These are phyloP conservation scores for Cystobasidium tubakii DNA, from an alignment of 768 basidiomycete species.

Conservation along the genomic window DNA sequence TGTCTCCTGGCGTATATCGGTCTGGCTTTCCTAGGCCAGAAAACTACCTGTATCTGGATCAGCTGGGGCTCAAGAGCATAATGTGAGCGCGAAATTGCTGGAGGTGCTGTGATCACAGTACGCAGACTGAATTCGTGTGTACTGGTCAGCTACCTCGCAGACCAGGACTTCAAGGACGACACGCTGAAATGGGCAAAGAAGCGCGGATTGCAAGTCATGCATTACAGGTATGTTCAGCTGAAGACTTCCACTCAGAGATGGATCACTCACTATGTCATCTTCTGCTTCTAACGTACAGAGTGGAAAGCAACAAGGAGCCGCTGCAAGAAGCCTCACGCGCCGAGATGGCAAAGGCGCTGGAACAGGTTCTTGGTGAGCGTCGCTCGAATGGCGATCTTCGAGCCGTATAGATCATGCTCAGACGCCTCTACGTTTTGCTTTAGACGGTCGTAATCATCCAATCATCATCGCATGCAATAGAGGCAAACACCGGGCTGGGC, in stretches of 20 bases:
- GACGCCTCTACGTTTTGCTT: background rate
- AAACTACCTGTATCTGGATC: conserved; percentile 50
- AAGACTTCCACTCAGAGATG: background rate
- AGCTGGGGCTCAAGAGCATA: conserved; percentile 49
- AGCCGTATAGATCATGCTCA: too few relatives aligned
- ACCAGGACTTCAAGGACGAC: conserved; percentile 34
- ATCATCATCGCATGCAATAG: conserved; percentile 19
- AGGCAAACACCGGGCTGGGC: conserved; percentile 17
- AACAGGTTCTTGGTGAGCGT: conserved; percentile 11
- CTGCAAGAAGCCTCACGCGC: background rate
- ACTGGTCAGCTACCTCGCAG: conserved; percentile 20
- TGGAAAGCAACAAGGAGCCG: conserved; percentile 33
- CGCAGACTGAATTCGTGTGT: too few relatives aligned
- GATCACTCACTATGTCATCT: background rate
- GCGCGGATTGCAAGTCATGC: conserved; percentile 7
- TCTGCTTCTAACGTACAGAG: background rate
- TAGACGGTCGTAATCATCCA: conserved; percentile 11
- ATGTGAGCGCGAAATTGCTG: conserved; percentile 46
- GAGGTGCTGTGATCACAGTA: too few relatives aligned
- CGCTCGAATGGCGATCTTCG: too few relatives aligned
- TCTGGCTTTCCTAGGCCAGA: conserved; percentile 49
- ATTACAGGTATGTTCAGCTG: conserved; percentile 11
- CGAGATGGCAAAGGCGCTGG: conserved; percentile 17
- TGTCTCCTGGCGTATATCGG: conserved; percentile 48
- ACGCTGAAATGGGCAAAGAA: conserved; percentile 25